These are phyloP conservation scores for Cercospora zeina DNA, from an alignment of 2,329 filamentous ascomycete genomes.

Conservation along the genomic window DNA sequence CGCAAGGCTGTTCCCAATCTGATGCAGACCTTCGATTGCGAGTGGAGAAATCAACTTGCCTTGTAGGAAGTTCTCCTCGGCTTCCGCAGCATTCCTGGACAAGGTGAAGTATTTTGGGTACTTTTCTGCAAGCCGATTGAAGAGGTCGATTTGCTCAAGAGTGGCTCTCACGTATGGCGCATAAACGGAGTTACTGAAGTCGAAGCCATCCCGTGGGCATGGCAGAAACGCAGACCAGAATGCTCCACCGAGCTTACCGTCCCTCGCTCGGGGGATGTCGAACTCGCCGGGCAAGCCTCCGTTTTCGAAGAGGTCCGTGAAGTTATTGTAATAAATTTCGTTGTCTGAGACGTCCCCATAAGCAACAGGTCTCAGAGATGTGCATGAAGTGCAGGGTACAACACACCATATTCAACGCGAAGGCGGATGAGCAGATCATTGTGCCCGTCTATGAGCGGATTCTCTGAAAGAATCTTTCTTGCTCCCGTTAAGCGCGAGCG, in stretches of 20 bases:
- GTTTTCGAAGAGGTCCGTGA: constrained; percentile 71
- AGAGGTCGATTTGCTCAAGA: constrained; percentile 72
- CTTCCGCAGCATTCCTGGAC: constrained; percentile 59
- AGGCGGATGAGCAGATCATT: constrained; percentile 81
- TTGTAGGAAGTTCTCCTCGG: constrained; percentile 54
- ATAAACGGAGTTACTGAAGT: constrained; percentile 75
- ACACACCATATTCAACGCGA: constrained; percentile 57
- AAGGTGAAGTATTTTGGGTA: constrained; percentile 72
- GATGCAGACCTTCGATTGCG: constrained; percentile 85
- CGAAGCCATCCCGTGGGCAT: constrained; percentile 70
- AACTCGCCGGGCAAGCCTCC: constrained; percentile 70
- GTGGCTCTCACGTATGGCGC: constrained; percentile 66
- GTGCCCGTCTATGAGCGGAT: constrained; percentile 66
- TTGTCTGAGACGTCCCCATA: constrained; percentile 50
- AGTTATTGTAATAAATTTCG: constrained; percentile 67
- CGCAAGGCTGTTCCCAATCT: constrained; percentile 81
- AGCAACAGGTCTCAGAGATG: neutral
- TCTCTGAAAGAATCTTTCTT: constrained; percentile 32
- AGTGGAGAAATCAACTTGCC: constrained; percentile 70
- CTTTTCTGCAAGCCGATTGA: constrained; percentile 60
- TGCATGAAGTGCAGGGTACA: neutral
- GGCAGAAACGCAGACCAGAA: constrained; percentile 88
- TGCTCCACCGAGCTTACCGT: constrained; percentile 75
- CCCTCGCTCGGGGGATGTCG: constrained; percentile 72
- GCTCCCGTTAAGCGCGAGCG: constrained; percentile 24